Percentiles rank a stretch among this genome's conserved stretches.
phyloP scores from a whole-genome alignment of 225 moss, liverwort and hornwort species.

The Pleurozium schreberi region DNA sequence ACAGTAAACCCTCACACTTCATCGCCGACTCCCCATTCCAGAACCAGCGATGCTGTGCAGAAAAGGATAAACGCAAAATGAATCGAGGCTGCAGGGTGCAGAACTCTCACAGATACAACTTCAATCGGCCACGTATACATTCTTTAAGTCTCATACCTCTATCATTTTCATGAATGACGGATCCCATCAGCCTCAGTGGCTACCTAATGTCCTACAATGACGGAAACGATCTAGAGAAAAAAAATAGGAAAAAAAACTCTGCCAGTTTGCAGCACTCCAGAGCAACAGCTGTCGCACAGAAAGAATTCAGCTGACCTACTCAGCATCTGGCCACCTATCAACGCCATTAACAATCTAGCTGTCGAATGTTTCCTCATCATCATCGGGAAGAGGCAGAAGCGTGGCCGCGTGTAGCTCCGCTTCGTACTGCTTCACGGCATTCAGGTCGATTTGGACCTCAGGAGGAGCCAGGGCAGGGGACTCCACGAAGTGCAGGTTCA shows the following conservation, averaged over 20 bases:
- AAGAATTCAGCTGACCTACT: background rate
- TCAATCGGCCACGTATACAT: conserved; percentile 1
- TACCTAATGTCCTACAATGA: background rate
- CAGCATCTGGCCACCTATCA: background rate
- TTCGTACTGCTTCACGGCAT: conserved; percentile 27
- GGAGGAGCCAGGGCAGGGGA: conserved; percentile 58
- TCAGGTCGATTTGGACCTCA: conserved; percentile 39
- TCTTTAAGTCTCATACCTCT: background rate
- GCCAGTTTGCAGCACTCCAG: background rate
- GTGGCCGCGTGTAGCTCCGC: conserved; percentile 32
- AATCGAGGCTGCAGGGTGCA: background rate
- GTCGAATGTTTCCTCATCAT: conserved; percentile 43
- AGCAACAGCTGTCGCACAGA: background rate
- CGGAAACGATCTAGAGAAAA: background rate
- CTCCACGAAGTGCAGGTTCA: conserved; percentile 55
- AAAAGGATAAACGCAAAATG: background rate
- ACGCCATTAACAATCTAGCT: conserved; percentile 3
- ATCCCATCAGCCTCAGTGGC: background rate
- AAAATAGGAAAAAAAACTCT: background rate
- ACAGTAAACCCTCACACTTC: background rate
- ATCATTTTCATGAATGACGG: background rate
- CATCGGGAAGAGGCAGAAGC: conserved; percentile 34
- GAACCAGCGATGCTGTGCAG: background rate
- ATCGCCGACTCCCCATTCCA: background rate
- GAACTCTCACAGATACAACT: background rate